Evolutionary conservation across 2,329 filamentous ascomycete species (phyloP), one percentile per base, ranked within the genome.

Genomic region (Venturia asperata): DNA sequence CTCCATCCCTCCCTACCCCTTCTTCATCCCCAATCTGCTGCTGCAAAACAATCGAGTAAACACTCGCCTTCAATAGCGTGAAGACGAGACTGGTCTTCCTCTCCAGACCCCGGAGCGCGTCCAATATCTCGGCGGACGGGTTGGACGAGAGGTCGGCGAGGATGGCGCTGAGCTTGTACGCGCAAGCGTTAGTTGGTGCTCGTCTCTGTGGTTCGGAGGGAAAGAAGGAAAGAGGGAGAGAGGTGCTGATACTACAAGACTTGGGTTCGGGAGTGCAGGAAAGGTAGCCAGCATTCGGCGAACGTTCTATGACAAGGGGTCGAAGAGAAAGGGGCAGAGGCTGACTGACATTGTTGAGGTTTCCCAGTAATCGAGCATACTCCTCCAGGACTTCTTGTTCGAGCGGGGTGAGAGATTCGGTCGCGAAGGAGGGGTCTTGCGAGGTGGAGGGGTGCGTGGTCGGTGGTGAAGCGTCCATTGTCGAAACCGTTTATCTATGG

Each of bases 21-120:
- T 82, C 81, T 61, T 85, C 89, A 77, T 87, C 90, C 68, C 88
- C 87, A 72, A 96, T 91, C 83, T 97, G 91, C 83, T 97, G 93
- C 83, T 99, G 93, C 80, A 99, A 77, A 67, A 99, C 92, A 79
- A 99, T 99, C 74, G 90, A 96, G 79, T 99, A 99, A 68, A 99
- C 94, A 76, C 93, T 97, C 21, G 94, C 93, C 81, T 99, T 99
- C 74, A 99, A 83, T 74, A 97, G 78, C 68, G 94, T 99, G 77
- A 96, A 97, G 27, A 97, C 93, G 64, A 96, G 81, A 70, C 91
- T 92, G 55, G 93, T 97, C 81, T 97, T 97, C 71, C 94, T 83
- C 81, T 99, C 94, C 64, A 99, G 81, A 55, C 92, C 87, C 64
- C 94, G 83, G 70, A 99, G 81, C 10, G 90, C 88, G 75, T 99